Conservation (phyloP, 192 early-diverging fungal species). For the Dimargaris cristalligena region DNA sequence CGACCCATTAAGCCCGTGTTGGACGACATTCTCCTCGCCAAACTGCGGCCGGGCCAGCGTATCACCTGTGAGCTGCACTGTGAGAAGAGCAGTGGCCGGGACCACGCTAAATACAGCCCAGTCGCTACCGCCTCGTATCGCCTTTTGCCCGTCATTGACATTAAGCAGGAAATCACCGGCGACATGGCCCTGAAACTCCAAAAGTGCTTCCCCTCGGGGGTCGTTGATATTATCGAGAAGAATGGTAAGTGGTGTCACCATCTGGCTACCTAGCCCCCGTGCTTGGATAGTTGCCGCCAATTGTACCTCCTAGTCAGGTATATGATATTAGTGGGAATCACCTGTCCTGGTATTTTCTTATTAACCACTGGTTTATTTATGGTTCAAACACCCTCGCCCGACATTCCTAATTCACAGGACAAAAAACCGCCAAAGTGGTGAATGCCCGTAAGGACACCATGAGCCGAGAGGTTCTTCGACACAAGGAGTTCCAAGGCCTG, state of each 20-base stretch:
- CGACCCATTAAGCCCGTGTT: constrained; percentile 60
- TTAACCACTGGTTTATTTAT: too few species aligned
- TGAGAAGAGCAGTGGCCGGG: constrained; percentile 82
- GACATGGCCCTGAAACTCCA: constrained; percentile 68
- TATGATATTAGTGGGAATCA: too few species aligned
- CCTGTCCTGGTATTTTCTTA: too few species aligned
- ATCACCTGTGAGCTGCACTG: constrained; percentile 75
- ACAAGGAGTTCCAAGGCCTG: constrained; percentile 79
- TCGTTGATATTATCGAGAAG: constrained; percentile 58
- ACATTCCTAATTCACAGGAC: constrained; percentile 21
- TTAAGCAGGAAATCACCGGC: constrained; percentile 68
- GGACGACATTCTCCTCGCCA: constrained; percentile 84
- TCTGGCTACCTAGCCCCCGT: too few species aligned
- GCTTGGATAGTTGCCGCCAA: too few species aligned
- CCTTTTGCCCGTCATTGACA: constrained; percentile 77
- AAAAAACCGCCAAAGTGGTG: constrained; percentile 58
- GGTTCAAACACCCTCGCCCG: too few species aligned
- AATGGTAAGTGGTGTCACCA: too few species aligned
- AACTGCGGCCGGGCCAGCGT: constrained; percentile 79
- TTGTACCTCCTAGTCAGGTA: too few species aligned
- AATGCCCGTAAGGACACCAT: constrained; percentile 93
- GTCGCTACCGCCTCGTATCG: constrained; percentile 93
- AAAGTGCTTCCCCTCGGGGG: constrained; percentile 74
- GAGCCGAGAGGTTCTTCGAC: constrained; percentile 80
- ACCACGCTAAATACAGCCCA: constrained; percentile 96